Conservation (phyloP, 2,329 filamentous ascomycete genomes). For the Spiromastix sp. region DNA sequence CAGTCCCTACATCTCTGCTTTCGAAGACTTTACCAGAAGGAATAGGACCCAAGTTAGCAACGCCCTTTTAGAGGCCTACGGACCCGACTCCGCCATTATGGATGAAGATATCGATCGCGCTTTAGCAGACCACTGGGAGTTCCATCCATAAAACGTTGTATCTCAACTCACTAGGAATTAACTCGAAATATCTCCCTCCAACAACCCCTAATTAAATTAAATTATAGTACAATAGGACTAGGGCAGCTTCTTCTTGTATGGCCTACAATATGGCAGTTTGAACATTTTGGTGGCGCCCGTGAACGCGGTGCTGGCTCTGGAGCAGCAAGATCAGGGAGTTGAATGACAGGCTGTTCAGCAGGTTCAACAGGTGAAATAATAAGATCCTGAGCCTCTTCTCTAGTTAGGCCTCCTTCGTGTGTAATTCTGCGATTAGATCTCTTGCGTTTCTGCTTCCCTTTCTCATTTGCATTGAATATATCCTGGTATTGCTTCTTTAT, state of each 20-base stretch:
- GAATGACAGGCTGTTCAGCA: neutral
- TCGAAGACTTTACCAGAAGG: constrained; percentile 13
- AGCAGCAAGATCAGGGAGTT: neutral
- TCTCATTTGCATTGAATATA: neutral
- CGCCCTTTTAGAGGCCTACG: constrained; percentile 8
- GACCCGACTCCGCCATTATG: constrained; percentile 6
- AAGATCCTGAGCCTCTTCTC: neutral
- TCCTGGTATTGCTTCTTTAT: neutral
- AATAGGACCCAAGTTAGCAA: constrained; percentile 10
- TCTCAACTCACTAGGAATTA: neutral
- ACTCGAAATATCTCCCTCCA: neutral
- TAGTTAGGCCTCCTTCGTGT: constrained; percentile 1
- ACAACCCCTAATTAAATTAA: constrained; percentile 1
- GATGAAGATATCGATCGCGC: constrained; percentile 12
- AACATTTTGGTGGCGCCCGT: neutral
- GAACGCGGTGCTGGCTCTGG: neutral
- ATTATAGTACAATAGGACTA: neutral
- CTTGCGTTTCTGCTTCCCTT: neutral
- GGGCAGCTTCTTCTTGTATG: neutral
- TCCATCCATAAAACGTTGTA: no score
- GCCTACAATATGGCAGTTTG: neutral
- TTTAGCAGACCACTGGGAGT: constrained; percentile 11
- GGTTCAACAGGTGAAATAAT: neutral
- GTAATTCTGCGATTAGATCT: neutral
- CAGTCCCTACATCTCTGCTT: constrained; percentile 11